Conservation (phyloP, 768 basidiomycete genomes). For the Pholiota molesta region DNA sequence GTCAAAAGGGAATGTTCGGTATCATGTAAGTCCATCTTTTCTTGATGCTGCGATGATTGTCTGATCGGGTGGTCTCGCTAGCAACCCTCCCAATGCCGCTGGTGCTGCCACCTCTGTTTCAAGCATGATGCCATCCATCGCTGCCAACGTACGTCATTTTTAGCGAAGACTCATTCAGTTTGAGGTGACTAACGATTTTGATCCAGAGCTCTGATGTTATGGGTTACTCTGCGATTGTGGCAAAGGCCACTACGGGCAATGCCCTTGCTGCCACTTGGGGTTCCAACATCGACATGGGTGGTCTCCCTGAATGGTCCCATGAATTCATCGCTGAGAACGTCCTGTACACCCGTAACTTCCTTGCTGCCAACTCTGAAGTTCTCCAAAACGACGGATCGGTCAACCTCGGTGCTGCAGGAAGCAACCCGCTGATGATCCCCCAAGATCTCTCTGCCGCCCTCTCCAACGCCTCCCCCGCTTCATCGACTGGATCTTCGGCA, state of each 20-base stretch:
- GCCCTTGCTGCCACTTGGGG: constrained; percentile 61
- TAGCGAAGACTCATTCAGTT: not conserved
- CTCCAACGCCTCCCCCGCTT: constrained; percentile 34
- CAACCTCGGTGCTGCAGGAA: constrained; percentile 45
- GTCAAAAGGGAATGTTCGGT: constrained; percentile 86
- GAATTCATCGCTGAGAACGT: constrained; percentile 58
- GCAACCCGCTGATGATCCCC: constrained; percentile 61
- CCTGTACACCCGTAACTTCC: constrained; percentile 48
- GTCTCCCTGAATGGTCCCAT: constrained; percentile 59
- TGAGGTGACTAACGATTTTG: not conserved
- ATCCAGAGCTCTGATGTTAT: constrained; percentile 57
- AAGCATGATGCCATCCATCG: constrained; percentile 53
- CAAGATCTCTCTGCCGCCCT: constrained; percentile 54
- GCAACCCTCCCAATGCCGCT: constrained; percentile 60
- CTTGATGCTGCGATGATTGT: not conserved
- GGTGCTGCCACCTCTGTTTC: constrained; percentile 49
- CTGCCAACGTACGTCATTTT: constrained; percentile 41
- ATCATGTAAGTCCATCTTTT: constrained; percentile 50
- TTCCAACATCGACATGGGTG: constrained; percentile 56
- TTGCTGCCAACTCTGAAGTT: constrained; percentile 51
- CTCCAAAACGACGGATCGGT: constrained; percentile 53
- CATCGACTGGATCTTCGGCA: constrained; percentile 32
- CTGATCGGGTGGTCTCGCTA: constrained; percentile 22
- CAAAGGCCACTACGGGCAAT: constrained; percentile 50
- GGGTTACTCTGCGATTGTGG: constrained; percentile 56